Evolutionary conservation across 2,329 filamentous ascomycete species (phyloP), one percentile per base, ranked within the genome.

Genomic region (Verticillium tricorpus): DNA sequence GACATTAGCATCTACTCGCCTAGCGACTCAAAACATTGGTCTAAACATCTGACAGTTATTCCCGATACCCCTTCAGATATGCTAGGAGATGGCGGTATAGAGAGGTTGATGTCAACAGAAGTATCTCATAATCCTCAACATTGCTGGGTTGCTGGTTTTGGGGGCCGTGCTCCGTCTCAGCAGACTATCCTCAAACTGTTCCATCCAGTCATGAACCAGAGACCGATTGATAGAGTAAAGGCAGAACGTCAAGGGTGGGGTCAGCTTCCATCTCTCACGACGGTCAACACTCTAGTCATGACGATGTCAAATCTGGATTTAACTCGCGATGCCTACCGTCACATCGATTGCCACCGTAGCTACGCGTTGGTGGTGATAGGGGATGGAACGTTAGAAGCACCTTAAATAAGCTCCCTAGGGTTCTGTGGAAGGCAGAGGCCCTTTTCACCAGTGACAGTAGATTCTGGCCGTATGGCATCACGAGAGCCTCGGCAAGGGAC

Each of bases 401-500:
- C n/a, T 25, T 25, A 25, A 25, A 4, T 4, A 25, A 25, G 25
- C 25, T 25, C 25, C 25, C 25, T 25, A 25, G 25, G 25, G 25
- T 4, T 25, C 25, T 2, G 25, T 25, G 25, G 25, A 25, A 25
- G 25, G 4, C 4, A 4, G 25, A 25, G 25, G 25, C 25, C 25
- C 25, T 25, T 2, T 25, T 25, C 4, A 25, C 25, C 25, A 25
- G 25, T 25, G 25, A 4, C 25, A 25, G 2, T 25, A 25, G 25
- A 25, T 25, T 25, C 25, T 4, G 25, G 25, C 25, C 25, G 25
- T 25, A 25, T 25, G 25, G 4, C 25, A 97, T 68, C 93, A 93
- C 31, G 91, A 89, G 75, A 90, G 91, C 1, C 77, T 97, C 7
- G 90, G 93, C 28, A 83, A 82, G 32, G 92, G 92, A 1, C 83